Evolutionary conservation across 1,284 basidiomycete genomes (phyloP).

Genomic region (Marasmius oreades): DNA sequence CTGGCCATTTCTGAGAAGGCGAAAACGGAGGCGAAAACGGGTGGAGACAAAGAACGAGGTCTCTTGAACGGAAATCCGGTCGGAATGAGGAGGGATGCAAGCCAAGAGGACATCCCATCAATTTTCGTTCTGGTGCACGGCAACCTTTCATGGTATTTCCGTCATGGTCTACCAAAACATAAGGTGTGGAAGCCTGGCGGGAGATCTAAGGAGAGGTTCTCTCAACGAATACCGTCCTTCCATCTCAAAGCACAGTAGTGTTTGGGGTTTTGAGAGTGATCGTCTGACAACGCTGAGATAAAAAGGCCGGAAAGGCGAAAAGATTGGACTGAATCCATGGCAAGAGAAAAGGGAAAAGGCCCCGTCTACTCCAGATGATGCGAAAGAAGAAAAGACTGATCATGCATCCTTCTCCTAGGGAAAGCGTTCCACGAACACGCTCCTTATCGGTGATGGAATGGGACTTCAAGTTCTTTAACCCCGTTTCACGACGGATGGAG

Average conservation of each 20-base stretch:
- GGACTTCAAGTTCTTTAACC: background rate
- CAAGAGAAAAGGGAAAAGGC: background rate
- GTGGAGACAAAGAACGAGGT: background rate
- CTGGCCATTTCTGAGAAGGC: background rate
- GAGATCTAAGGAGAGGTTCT: background rate
- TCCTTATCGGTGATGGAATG: background rate
- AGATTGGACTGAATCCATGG: background rate
- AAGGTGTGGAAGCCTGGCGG: background rate
- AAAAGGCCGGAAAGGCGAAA: background rate
- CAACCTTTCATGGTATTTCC: background rate
- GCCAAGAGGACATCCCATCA: background rate
- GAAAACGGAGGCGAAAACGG: background rate
- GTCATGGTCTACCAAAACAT: background rate
- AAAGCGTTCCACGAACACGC: background rate
- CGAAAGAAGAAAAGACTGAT: background rate
- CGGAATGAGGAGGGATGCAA: background rate
- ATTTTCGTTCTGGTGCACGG: background rate
- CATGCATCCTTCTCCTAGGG: background rate
- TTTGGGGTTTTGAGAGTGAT: background rate
- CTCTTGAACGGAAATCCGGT: background rate
- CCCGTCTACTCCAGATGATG: background rate
- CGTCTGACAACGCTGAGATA: background rate
- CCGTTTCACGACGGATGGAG: background rate
- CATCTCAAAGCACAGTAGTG: background rate
- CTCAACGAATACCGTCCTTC: background rate